Conservation (phyloP, 2,329 filamentous ascomycete species). For the Sporothrix humicola region DNA sequence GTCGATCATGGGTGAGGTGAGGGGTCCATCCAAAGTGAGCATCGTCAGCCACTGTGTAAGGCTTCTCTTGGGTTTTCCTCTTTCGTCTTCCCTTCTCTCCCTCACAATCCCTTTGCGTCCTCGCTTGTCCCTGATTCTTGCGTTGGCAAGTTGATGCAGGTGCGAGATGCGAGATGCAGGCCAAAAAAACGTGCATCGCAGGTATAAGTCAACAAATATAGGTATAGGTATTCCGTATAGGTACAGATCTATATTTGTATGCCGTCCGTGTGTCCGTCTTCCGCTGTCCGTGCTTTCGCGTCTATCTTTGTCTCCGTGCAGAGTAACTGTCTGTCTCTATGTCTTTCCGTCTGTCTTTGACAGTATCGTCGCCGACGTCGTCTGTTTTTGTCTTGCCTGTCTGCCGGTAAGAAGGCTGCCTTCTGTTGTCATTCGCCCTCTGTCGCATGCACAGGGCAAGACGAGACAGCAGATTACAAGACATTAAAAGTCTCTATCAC, state of each 20-base stretch:
- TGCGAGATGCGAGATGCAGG: background rate
- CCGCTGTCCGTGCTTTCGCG: too few species aligned
- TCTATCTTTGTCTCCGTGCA: too few species aligned
- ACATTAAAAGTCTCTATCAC: background rate
- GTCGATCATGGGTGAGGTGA: background rate
- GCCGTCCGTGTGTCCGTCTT: too few species aligned
- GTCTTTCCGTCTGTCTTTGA: too few species aligned
- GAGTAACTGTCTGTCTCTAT: too few species aligned
- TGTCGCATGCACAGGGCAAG: slow-evolving; percentile 12
- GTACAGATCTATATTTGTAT: too few species aligned
- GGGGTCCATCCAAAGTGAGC: background rate
- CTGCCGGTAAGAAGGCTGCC: background rate
- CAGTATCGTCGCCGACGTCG: background rate
- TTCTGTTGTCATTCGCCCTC: background rate
- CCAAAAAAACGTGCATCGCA: background rate
- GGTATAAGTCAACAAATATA: background rate
- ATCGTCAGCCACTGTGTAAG: background rate
- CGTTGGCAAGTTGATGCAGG: background rate
- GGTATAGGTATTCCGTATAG: too few species aligned
- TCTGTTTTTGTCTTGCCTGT: slow-evolving; percentile 1
- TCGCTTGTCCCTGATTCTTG: slow-evolving; percentile 4
- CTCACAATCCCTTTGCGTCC: background rate
- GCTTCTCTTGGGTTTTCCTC: background rate
- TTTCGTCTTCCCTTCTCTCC: background rate
- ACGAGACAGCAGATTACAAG: background rate